These are phyloP conservation scores for Tricholoma terreum DNA, from an alignment of 768 basidiomycete species.

Conservation along the genomic window DNA sequence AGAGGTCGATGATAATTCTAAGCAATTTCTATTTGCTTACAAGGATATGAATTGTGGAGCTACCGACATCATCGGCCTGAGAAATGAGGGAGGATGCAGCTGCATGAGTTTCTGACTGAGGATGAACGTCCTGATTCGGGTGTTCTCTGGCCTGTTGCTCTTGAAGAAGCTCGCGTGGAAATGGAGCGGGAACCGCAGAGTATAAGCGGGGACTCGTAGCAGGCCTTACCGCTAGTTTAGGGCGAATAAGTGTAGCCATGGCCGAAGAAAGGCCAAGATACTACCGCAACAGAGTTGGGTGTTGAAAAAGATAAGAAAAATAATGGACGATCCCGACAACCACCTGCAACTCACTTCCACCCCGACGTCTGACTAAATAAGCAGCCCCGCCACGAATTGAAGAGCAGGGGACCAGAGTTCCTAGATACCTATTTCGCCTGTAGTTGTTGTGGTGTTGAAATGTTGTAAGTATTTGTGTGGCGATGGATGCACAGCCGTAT, in stretches of 20 bases:
- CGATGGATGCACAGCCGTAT: background rate
- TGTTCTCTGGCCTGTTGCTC: conserved; percentile 5
- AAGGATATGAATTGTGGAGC: conserved; percentile 10
- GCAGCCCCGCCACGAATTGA: background rate
- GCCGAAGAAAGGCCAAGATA: conserved; percentile 4
- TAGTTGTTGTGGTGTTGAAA: background rate
- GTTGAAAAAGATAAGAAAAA: background rate
- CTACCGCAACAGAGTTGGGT: background rate
- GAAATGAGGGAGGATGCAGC: conserved; percentile 5
- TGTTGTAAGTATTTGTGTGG: background rate
- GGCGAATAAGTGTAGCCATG: conserved; percentile 42
- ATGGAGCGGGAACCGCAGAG: conserved; percentile 37
- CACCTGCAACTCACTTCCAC: background rate
- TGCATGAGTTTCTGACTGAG: conserved; percentile 4
- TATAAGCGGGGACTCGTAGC: conserved; percentile 22
- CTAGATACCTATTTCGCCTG: background rate
- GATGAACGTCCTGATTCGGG: background rate
- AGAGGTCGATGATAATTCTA: conserved; percentile 3
- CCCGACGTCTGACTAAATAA: background rate
- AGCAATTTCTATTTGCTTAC: conserved; percentile 3
- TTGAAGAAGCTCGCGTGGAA: conserved; percentile 33
- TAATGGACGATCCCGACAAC: background rate
- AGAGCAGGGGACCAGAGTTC: background rate
- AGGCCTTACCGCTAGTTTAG: conserved; percentile 23
- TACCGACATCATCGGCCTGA: conserved; percentile 5